Evolutionary conservation across 495 filamentous ascomycete genomes (phyloP).

Genomic region (Ascobolus immersus): DNA sequence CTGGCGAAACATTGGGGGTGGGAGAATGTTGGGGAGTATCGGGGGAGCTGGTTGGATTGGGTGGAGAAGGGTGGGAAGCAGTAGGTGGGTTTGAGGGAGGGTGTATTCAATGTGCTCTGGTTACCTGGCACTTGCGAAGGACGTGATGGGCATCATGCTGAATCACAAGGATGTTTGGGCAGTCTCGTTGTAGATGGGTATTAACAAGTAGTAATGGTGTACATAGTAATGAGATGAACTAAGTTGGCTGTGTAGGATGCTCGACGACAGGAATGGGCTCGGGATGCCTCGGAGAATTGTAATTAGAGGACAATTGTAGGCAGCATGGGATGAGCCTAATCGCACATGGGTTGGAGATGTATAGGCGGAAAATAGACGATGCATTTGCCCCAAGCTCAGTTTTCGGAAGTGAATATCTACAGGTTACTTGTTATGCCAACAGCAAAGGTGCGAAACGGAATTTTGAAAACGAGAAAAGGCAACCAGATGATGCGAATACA

Average conservation of each 20-base stretch:
- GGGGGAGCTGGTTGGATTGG: conserved; percentile 85
- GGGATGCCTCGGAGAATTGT: too few relatives aligned
- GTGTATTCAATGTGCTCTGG: too few relatives aligned
- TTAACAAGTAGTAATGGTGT: background rate
- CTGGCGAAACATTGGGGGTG: conserved; percentile 57
- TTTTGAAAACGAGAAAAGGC: background rate
- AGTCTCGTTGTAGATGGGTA: background rate
- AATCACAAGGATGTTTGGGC: background rate
- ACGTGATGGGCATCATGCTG: background rate
- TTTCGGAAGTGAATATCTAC: background rate
- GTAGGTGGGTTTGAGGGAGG: background rate
- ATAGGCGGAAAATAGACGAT: background rate
- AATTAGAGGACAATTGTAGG: too few relatives aligned
- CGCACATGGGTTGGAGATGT: too few relatives aligned
- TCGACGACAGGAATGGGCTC: too few relatives aligned
- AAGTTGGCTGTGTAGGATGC: background rate
- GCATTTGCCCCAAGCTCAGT: background rate
- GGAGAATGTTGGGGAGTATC: conserved; percentile 49
- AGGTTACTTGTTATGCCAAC: background rate
- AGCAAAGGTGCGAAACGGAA: background rate
- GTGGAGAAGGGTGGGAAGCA: conserved; percentile 33
- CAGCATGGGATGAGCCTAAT: too few relatives aligned
- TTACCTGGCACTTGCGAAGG: too few relatives aligned
- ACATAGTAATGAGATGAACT: background rate
- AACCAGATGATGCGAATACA: background rate